Evolutionary conservation across 2,329 filamentous ascomycete species (phyloP).

Genomic region (Aspergillus sp.): DNA sequence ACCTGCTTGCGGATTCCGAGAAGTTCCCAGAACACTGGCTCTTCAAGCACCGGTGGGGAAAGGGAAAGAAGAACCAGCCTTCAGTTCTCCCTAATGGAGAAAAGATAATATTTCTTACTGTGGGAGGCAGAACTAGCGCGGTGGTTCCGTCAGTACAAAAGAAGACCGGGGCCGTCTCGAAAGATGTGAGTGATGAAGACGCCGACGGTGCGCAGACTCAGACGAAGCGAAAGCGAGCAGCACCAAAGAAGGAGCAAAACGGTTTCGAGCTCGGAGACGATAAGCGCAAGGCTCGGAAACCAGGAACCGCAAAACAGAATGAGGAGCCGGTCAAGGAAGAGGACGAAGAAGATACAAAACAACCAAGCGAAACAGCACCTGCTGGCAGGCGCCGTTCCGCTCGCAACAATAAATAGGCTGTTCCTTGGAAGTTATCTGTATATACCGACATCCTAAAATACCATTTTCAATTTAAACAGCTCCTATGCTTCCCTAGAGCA

Average conservation of each 20-base stretch:
- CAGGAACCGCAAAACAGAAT: slow-evolving; percentile 16
- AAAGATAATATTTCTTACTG: slow-evolving; percentile 76
- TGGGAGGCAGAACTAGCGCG: slow-evolving; percentile 85
- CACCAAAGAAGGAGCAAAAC: slow-evolving; percentile 21
- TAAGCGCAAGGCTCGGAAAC: slow-evolving; percentile 17
- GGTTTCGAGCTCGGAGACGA: slow-evolving; percentile 12
- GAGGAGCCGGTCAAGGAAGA: slow-evolving; percentile 17
- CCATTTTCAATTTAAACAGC: too few species aligned
- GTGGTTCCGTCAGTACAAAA: slow-evolving; percentile 80
- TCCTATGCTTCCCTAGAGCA: too few species aligned
- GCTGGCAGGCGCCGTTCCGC: slow-evolving; percentile 23
- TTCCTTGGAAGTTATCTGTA: background rate
- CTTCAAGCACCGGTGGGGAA: slow-evolving; percentile 82
- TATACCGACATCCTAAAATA: background rate
- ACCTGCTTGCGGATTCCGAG: slow-evolving; percentile 69
- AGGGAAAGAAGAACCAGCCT: slow-evolving; percentile 65
- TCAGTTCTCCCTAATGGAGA: slow-evolving; percentile 71
- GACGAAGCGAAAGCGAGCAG: slow-evolving; percentile 26
- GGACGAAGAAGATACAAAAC: slow-evolving; percentile 12
- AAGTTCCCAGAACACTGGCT: slow-evolving; percentile 82
- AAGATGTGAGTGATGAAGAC: slow-evolving; percentile 37
- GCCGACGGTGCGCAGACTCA: slow-evolving; percentile 13
- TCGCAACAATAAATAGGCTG: slow-evolving; percentile 18
- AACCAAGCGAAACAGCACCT: background rate
- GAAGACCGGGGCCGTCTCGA: slow-evolving; percentile 58